A percentile compares a stretch with the other conserved stretches of the same genome.
phyloP scores from a whole-genome alignment of 306 rosid genomes.

The Cicer cuneatum region DNA sequence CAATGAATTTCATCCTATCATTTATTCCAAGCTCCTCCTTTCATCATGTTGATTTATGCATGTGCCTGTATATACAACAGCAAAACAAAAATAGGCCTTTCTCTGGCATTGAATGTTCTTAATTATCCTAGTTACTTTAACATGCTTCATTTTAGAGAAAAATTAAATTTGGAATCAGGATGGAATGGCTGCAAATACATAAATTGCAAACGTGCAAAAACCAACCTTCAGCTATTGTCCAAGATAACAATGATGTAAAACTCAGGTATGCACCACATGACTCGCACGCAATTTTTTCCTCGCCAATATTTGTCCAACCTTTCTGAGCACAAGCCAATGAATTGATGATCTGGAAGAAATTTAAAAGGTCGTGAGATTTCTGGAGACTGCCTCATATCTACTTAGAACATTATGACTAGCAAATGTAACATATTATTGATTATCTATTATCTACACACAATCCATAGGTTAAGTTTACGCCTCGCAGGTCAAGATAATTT shows the following conservation, averaged over 20 bases:
- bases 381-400: conserved; percentile 41
- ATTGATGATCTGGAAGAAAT: conserved; percentile 67
- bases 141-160: conserved; percentile 39
- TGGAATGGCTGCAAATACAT: conserved; percentile 13
- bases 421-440: conserved; percentile 24
- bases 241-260: conserved; percentile 61
- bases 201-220: conserved; percentile 43
- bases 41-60: conserved; percentile 20
- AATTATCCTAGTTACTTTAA: conserved; percentile 32
- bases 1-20: neutral
- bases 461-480: conserved; percentile 7
- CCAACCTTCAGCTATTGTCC: conserved; percentile 87
- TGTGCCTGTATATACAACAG: neutral
- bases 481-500: conserved; percentile 20
- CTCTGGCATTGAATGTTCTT: neutral
- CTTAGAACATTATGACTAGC: conserved; percentile 26
- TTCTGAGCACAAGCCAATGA: conserved; percentile 89
- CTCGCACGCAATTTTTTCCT: conserved; percentile 86
- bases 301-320: conserved; percentile 91
- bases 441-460: conserved; percentile 8
- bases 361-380: conserved; percentile 32
- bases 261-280: conserved; percentile 73
- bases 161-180: conserved; percentile 16
- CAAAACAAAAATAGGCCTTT: conserved; percentile 14
- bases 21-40: conserved; percentile 21